Evolutionary conservation across 2,329 filamentous ascomycete genomes (phyloP).

Genomic region (Fusarium sororula): DNA sequence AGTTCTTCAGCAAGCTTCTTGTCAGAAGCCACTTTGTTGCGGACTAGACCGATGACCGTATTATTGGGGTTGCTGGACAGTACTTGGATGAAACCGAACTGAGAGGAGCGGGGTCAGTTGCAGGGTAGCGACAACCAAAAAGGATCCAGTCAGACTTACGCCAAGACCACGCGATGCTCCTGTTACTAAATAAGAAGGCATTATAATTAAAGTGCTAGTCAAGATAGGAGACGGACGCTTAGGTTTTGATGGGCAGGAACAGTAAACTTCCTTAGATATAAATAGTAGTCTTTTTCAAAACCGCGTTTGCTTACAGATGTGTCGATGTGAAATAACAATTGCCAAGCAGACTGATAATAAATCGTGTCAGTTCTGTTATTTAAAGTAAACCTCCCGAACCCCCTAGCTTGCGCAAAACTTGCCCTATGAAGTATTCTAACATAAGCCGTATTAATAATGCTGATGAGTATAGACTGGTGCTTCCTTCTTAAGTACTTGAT

Average conservation of each 20-base stretch:
- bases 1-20: not conserved
- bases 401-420: not conserved
- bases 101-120: not conserved
- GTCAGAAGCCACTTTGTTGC: not conserved
- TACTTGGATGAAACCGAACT: not conserved
- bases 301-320: accelerated
- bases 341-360: too few species aligned
- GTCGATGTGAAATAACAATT: too few species aligned
- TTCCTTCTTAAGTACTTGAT: accelerated
- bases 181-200: not conserved
- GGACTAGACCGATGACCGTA: not conserved
- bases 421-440: accelerated
- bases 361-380: too few species aligned
- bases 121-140: accelerated
- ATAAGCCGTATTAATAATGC: accelerated
- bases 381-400: accelerated
- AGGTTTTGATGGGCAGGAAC: accelerated
- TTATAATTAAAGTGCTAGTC: accelerated
- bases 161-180: not conserved
- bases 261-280: accelerated
- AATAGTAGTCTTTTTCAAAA: accelerated
- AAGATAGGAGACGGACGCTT: not conserved
- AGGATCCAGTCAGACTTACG: not conserved
- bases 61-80: not conserved
- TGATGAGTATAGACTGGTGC: too few species aligned